Conservation (phyloP, 2,329 filamentous ascomycete genomes). For the Arthrobotrys sphaeroides region DNA sequence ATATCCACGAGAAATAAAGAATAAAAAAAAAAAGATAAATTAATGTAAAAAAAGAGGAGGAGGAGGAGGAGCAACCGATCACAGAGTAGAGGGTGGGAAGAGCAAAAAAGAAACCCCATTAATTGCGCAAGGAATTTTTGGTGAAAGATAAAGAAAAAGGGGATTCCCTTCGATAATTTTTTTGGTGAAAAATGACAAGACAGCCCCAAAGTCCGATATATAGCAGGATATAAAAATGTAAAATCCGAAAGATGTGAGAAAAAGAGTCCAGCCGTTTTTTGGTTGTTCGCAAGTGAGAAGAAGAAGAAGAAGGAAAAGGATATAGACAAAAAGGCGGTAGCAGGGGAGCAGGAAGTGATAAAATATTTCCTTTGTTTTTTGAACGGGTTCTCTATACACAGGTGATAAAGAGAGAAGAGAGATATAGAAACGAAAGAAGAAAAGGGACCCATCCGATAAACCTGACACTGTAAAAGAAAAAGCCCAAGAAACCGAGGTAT, state of each 20-base stretch:
- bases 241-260: constrained; percentile 53
- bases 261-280: constrained; percentile 47
- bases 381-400: constrained; percentile 37
- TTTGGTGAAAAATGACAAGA: constrained; percentile 55
- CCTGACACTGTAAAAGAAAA: constrained; percentile 53
- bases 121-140: constrained; percentile 31
- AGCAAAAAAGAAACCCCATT: constrained; percentile 17
- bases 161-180: constrained; percentile 58
- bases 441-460: constrained; percentile 35
- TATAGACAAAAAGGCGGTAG: constrained; percentile 13
- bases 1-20: neutral
- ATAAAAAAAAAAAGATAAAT: constrained; percentile 10
- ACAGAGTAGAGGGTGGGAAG: neutral
- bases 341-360: constrained; percentile 3
- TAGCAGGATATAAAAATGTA: constrained; percentile 55
- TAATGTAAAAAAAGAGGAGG: neutral
- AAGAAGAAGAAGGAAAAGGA: constrained; percentile 22
- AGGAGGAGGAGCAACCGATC: neutral
- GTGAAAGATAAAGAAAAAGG: constrained; percentile 47
- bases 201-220: constrained; percentile 47
- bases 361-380: constrained; percentile 35
- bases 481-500: constrained; percentile 44
- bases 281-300: neutral
- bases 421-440: constrained; percentile 18
- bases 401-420: constrained; percentile 40